These are phyloP conservation scores for Plasmodium gallinaceum DNA, from an alignment of 169 alveolate species.

Conservation along the genomic window DNA sequence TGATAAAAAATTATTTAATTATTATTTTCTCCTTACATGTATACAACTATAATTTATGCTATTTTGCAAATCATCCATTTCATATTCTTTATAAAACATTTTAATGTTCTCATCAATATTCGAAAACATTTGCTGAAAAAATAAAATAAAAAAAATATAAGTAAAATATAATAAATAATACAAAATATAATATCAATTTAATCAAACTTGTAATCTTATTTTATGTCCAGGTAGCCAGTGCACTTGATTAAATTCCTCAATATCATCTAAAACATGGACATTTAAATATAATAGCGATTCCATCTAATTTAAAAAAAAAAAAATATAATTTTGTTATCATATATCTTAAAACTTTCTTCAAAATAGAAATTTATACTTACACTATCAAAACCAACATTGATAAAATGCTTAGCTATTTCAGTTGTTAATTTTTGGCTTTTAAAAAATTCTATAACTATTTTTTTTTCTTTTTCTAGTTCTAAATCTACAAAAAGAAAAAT, in stretches of 20 bases:
- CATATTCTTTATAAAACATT: conserved; percentile 35
- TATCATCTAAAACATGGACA: conserved; percentile 87
- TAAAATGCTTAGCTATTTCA: conserved; percentile 89
- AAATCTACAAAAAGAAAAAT: conserved; percentile 79
- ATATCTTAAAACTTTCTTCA: neutral
- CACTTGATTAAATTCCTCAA: conserved; percentile 87
- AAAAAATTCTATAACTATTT: conserved; percentile 88
- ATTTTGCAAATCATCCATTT: conserved; percentile 14
- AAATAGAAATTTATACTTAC: conserved; percentile 48
- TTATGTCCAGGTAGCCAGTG: conserved; percentile 93
- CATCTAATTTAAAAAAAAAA: conserved; percentile 31
- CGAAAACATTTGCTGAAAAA: conserved; percentile 55
- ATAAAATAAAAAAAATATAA: neutral
- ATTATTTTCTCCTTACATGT: conserved; percentile 10
- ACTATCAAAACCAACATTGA: conserved; percentile 92
- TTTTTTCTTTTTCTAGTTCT: conserved; percentile 87
- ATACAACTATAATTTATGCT: conserved; percentile 9
- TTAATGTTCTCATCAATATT: conserved; percentile 45
- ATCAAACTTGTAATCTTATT: conserved; percentile 78
- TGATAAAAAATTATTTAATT: neutral
- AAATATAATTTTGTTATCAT: neutral
- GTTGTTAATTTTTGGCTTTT: conserved; percentile 88
- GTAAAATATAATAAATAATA: neutral
- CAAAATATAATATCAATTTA: neutral
- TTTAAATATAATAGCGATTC: conserved; percentile 88